These are phyloP conservation scores for Talinum fruticosum DNA, from an alignment of 148 eudicot genomes.

Conservation along the genomic window DNA sequence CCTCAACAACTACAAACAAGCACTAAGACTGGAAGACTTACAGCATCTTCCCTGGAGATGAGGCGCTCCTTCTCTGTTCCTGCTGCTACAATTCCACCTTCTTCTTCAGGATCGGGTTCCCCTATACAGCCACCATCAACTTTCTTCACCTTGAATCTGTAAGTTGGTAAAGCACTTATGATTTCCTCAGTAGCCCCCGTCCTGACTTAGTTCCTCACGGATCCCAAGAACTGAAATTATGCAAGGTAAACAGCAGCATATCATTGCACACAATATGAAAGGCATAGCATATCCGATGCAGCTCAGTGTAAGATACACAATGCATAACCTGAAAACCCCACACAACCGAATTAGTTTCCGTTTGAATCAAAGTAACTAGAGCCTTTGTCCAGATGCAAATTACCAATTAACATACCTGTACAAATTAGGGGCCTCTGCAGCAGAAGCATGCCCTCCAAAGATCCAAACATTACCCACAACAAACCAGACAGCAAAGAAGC, in stretches of 20 bases:
- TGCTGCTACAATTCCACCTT: conserved; percentile 58
- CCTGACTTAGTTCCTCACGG: conserved; percentile 57
- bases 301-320: conserved; percentile 63
- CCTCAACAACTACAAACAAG: background rate
- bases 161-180: conserved; percentile 63
- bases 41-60: conserved; percentile 77
- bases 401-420: conserved; percentile 44
- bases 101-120: conserved; percentile 34
- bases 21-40: conserved; percentile 30
- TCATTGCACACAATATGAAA: conserved; percentile 63
- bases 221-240: conserved; percentile 63
- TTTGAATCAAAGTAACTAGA: background rate
- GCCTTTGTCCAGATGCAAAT: background rate
- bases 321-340: conserved; percentile 53
- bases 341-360: conserved; percentile 6
- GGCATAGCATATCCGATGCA: conserved; percentile 78
- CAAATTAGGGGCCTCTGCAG: conserved; percentile 69
- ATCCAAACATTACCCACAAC: conserved; percentile 82
- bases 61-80: conserved; percentile 68
- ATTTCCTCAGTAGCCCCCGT: conserved; percentile 61
- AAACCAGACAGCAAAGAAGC: conserved; percentile 85
- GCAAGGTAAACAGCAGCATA: conserved; percentile 86
- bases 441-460: conserved; percentile 66
- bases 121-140: conserved; percentile 18
- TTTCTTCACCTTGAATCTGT: conserved; percentile 57